Evolutionary conservation across 1,139 yeast genomes (phyloP).

Genomic region (Sugiyamaella pinicola): DNA sequence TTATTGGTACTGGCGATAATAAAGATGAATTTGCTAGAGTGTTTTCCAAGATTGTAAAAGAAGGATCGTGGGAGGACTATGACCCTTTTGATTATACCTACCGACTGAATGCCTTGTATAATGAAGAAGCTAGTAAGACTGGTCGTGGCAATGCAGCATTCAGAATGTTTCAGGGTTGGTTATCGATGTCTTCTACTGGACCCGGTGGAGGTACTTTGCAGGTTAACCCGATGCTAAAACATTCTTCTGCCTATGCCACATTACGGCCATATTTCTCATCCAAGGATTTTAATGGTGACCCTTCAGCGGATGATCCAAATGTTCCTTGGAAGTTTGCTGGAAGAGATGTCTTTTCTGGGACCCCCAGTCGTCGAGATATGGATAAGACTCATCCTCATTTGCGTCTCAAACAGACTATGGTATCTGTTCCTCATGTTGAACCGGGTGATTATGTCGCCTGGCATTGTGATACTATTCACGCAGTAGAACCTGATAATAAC

Average conservation of each 20-base stretch:
- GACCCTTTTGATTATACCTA: slow-evolving; percentile 50
- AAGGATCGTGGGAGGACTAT: slow-evolving; percentile 53
- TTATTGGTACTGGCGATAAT: slow-evolving; percentile 24
- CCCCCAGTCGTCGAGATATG: slow-evolving; percentile 22
- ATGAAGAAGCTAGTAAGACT: slow-evolving; percentile 20
- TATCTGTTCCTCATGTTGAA: slow-evolving; percentile 34
- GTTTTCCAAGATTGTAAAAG: slow-evolving; percentile 28
- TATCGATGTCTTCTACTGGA: slow-evolving; percentile 46
- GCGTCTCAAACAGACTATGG: slow-evolving; percentile 33
- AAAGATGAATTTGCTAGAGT: slow-evolving; percentile 21
- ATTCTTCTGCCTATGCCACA: slow-evolving; percentile 49
- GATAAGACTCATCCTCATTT: slow-evolving; percentile 35
- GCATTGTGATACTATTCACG: slow-evolving; percentile 54
- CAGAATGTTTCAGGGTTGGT: slow-evolving; percentile 55
- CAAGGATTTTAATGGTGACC: slow-evolving; percentile 27
- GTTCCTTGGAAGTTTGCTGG: slow-evolving; percentile 30
- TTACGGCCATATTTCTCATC: slow-evolving; percentile 51
- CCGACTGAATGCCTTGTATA: slow-evolving; percentile 42
- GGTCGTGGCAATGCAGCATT: slow-evolving; percentile 36
- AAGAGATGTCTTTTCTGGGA: slow-evolving; percentile 24
- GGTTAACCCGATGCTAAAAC: slow-evolving; percentile 44
- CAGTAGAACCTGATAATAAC: slow-evolving; percentile 48
- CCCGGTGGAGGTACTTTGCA: slow-evolving; percentile 51
- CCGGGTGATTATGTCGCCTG: slow-evolving; percentile 51
- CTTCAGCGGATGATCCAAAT: slow-evolving; percentile 24